These are phyloP conservation scores for Starmerella cellae DNA, from an alignment of 805 yeast species.

Conservation along the genomic window DNA sequence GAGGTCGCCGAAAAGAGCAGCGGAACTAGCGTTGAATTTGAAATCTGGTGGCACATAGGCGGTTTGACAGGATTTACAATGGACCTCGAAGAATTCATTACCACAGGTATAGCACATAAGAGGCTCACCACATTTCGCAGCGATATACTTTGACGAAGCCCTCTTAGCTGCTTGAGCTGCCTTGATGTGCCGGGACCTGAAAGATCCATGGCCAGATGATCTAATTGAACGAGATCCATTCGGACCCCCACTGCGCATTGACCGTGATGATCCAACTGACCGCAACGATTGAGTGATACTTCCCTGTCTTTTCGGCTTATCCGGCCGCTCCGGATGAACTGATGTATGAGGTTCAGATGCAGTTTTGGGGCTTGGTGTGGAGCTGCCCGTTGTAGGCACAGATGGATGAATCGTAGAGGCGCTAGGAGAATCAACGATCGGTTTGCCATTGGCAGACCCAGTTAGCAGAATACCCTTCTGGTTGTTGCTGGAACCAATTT, in stretches of 20 bases:
- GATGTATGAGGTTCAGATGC: no score
- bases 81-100: slow-evolving; percentile 8
- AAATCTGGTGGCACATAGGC: slow-evolving; percentile 18
- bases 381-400: no score
- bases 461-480: no score
- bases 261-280: background rate
- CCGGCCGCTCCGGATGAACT: no score
- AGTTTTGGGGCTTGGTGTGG: no score
- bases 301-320: no score
- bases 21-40: slow-evolving; percentile 7
- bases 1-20: slow-evolving; percentile 4
- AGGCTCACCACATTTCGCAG: slow-evolving; percentile 6
- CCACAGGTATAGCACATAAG: slow-evolving; percentile 20
- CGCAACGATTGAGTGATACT: background rate
- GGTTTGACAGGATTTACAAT: slow-evolving; percentile 19
- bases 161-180: slow-evolving; percentile 16
- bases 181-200: slow-evolving; percentile 9
- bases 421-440: no score
- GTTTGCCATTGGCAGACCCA: no score
- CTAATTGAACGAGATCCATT: slow-evolving; percentile 4
- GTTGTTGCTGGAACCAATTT: no score
- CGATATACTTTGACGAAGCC: slow-evolving; percentile 11
- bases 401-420: no score
- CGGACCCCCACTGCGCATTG: slow-evolving; percentile 1
- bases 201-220: slow-evolving; percentile 6